A percentile compares a stretch with the other conserved stretches of the same genome.
These are phyloP conservation scores for Auxenochlorella pyrenoidosa DNA, from an alignment of 139 green algal species.

Conservation along the genomic window DNA sequence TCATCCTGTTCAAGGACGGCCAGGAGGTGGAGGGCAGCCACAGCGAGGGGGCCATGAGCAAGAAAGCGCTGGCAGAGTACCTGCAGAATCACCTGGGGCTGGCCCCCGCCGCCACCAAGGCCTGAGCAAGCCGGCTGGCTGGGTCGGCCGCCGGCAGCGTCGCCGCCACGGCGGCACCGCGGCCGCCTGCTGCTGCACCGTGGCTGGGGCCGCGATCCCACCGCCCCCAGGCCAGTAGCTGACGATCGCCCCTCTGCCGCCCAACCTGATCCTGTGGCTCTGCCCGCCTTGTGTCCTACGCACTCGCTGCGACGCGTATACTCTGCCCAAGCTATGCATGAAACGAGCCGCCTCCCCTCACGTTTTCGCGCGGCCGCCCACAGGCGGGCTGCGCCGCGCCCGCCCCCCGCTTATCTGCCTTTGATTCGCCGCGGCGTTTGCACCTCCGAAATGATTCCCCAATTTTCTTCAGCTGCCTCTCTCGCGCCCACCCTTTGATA, in stretches of 20 bases:
- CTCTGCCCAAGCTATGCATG: background rate
- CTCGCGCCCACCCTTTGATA: background rate
- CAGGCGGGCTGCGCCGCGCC: background rate
- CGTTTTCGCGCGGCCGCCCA: background rate
- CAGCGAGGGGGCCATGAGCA: conserved; percentile 89
- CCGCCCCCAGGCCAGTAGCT: no score
- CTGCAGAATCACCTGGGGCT: conserved; percentile 45
- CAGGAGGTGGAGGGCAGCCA: conserved; percentile 79
- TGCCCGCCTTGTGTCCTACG: background rate
- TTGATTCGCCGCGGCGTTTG: conserved; percentile 2
- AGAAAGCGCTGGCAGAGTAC: conserved; percentile 76
- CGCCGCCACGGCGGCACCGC: background rate
- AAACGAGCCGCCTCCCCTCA: background rate
- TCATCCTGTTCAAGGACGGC: conserved; percentile 94
- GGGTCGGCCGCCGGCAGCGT: background rate
- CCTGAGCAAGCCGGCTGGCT: background rate
- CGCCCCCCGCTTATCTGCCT: background rate
- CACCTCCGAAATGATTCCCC: background rate
- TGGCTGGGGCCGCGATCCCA: background rate
- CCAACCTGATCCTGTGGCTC: background rate
- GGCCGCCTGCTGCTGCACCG: background rate
- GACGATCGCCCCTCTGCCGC: no score
- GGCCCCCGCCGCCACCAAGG: background rate
- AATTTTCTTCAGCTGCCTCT: background rate
- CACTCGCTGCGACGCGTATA: background rate